Base-by-base conservation (phyloP, 371 early-diverging fungal species). In the Apophysomyces ossiformis region DNA sequence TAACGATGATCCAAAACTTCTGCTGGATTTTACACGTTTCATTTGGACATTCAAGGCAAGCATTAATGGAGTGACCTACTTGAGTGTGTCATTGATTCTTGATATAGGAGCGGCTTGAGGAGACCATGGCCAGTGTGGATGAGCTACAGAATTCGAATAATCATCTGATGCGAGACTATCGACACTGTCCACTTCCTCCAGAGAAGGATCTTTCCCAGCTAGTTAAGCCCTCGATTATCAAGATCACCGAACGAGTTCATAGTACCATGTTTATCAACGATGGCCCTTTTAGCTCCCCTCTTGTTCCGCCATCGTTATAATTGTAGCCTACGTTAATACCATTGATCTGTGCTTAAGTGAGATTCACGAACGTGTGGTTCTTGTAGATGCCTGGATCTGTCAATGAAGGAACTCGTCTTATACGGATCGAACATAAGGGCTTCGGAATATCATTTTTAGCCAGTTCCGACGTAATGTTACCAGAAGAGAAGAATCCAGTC, bases 31-130 rank as follows among this genome's bases (percentile, higher is more conserved):
- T 37, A 62, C 47, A 5, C 62, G 62, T 7, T 62, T 62, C 36
- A 26, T 12, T 39, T 62, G 62, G 62, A 15, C n/a, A 15, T 45
- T 62, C 37, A 62, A 62, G 62, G 46, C 36, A 46, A 45, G 62
- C 36, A 45, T 9, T 8, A 16, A 21, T 61, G 43, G 1, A 43
- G 4, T 43, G 43, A 43, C 11, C 11, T 16, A n/a, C 46, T n/a
- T 6, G 13, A 26, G 26, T 15, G 26, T 15, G 13, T 43, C 37
- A 21, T 46, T 61, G 21, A 43, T 61, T 45, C 37, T n/a, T 5
- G 1, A 26, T 12, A 2, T 37, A 60, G 60, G 26, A 35, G 36
- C 39, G 26, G 45, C 62, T 16, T 26, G 62, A 62, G 26, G 35
- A n/a, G 15, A 46, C 46, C 6, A 18, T 37, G 37, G 13, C 12